A percentile compares a stretch with the other conserved stretches of the same genome.
Evolutionary conservation across 352 stramenopile species (phyloP).

Genomic region (Phytophthora sp.): DNA sequence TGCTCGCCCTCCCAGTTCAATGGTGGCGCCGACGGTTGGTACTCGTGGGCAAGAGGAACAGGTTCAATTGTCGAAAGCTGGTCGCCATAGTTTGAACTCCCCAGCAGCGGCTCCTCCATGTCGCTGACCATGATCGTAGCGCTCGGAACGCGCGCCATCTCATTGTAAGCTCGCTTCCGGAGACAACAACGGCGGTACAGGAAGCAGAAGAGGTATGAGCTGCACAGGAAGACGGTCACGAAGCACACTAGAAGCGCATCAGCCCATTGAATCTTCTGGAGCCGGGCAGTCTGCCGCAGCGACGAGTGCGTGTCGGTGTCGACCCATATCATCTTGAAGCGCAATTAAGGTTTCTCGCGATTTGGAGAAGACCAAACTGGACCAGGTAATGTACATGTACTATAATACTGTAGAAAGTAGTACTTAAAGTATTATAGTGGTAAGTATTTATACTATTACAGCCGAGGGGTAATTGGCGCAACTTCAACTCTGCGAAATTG

Average conservation of each 20-base stretch:
- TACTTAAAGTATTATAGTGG: background rate
- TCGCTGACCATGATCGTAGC: conserved; percentile 52
- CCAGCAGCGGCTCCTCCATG: conserved; percentile 74
- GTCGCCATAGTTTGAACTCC: conserved; percentile 48
- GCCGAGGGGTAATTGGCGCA: no score
- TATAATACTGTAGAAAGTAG: background rate
- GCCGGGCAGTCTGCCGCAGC: conserved; percentile 15
- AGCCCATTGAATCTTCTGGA: conserved; percentile 40
- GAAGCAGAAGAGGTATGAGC: conserved; percentile 59
- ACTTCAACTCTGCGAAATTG: no score
- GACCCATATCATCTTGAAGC: conserved; percentile 36
- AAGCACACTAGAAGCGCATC: conserved; percentile 49
- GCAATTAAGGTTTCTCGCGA: conserved; percentile 5
- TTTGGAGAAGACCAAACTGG: conserved; percentile 11
- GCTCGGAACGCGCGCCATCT: conserved; percentile 33
- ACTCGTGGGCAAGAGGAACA: conserved; percentile 55
- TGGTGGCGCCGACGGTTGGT: conserved; percentile 71
- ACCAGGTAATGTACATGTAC: conserved; percentile 1
- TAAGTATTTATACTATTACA: no score
- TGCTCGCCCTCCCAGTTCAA: conserved; percentile 43
- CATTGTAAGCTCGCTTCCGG: conserved; percentile 9
- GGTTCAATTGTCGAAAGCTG: conserved; percentile 41
- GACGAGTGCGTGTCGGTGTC: conserved; percentile 18
- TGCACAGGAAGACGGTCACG: conserved; percentile 52
- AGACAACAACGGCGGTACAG: conserved; percentile 50